Base-by-base conservation (phyloP, 176 grass and related monocot species). In the Raddia distichophylla region DNA sequence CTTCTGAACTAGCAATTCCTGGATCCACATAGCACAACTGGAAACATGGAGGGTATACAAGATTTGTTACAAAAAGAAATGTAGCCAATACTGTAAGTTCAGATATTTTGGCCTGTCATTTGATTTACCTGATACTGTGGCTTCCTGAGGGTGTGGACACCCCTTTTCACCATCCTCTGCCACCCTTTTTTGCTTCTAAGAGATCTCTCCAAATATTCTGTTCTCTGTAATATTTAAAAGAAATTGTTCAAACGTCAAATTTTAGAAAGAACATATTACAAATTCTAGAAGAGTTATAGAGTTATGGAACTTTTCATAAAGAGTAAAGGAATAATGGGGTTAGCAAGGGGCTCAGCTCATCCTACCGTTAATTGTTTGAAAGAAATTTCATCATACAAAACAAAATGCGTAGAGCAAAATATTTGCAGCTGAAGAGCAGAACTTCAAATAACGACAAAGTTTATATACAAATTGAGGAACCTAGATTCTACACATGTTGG, bases 1-100 rank as follows among this genome's bases (percentile, higher is more conserved):
- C 92, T 43, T 80, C 84, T 51, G 66, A 82, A 64, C 12, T 27
- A 60, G 88, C 84, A 82, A 98, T 88, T 69, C 95, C 92, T 79
- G 81, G 65, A 91, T 98, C 92, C 70, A 93, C 83, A 77, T 90
- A 95, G 78, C 92, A 98, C 54, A 98, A 76, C 95, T 98, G 74
- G 44, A 71, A 83, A 75, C 76, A 86, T 11, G 13, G 11, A 63
- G 77, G 64, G 12, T 3, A 60, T 59, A 78, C 60, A n/a, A 43
- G 40, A 57, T 69, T 37, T 19, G 2, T 7, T 57, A 72, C 33
- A 54, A 57, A 40, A 40, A 40, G 4, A 64, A 54, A 13, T 45
- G 49, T 34, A 64, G 58, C 5, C 66, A 34, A 44, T 35, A 1
- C 56, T 32, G 16, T 42, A n/a, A 69, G 52, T 75, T 53, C 53